These are phyloP conservation scores for Astragalus membranaceus DNA, from an alignment of 306 rosid species.

Conservation along the genomic window DNA sequence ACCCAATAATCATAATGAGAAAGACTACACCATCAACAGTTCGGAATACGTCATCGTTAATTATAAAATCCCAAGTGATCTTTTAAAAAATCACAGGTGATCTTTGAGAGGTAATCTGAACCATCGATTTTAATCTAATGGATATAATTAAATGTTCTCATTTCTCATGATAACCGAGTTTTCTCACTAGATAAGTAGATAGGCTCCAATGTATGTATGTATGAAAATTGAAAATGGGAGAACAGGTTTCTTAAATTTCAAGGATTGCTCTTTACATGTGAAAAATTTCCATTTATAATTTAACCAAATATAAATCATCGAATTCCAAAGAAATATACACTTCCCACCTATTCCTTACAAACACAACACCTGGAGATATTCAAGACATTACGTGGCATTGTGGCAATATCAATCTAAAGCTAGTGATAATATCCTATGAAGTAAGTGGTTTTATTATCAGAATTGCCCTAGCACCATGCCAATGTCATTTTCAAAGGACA, in stretches of 20 bases:
- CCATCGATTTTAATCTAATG: not conserved
- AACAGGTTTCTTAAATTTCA: not conserved
- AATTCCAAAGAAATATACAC: constrained; percentile 1
- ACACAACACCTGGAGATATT: not conserved
- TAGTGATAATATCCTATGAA: constrained; percentile 4
- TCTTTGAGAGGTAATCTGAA: not conserved
- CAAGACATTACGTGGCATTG: constrained; percentile 1
- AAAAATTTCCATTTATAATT: not conserved
- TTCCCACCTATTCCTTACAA: not conserved
- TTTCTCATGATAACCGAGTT: not conserved
- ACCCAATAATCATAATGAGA: not conserved
- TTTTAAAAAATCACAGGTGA: too few species aligned
- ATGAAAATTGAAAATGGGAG: not conserved
- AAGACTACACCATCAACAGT: not conserved
- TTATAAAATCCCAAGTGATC: too few species aligned
- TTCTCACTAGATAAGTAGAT: not conserved
- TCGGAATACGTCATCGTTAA: too few species aligned
- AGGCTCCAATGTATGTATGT: not conserved
- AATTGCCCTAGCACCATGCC: not conserved
- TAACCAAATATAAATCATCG: constrained; percentile 13
- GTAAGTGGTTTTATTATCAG: not conserved
- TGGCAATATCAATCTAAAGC: constrained; percentile 10
- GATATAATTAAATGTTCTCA: not conserved
- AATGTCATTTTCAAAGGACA: not conserved
- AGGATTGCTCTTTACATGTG: not conserved